Conservation (phyloP, 208 protist genomes). For the Leishmania mexicana region DNA sequence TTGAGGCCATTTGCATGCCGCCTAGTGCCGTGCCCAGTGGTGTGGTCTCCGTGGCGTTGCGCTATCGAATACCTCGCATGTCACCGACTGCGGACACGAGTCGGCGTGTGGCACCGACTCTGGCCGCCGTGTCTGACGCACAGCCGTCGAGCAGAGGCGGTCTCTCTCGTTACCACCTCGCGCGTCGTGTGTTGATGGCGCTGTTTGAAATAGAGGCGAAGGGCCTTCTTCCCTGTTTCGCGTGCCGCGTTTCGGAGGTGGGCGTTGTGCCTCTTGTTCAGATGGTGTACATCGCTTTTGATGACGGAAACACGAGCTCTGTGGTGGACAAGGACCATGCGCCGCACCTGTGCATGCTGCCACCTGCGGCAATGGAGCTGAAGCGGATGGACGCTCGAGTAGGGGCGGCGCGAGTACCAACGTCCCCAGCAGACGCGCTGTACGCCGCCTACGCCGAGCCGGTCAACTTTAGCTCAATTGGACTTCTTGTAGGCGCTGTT, state of each 20-base stretch:
- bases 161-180: constrained; percentile 41
- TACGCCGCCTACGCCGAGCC: constrained; percentile 22
- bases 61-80: constrained; percentile 37
- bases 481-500: constrained; percentile 43
- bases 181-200: constrained; percentile 41
- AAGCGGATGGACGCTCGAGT: constrained; percentile 40
- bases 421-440: constrained; percentile 1
- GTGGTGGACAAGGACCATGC: constrained; percentile 33
- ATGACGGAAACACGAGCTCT: constrained; percentile 24
- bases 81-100: constrained; percentile 17
- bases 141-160: constrained; percentile 23
- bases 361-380: constrained; percentile 62
- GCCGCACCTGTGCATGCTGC: constrained; percentile 41
- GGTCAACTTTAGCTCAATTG: constrained; percentile 49
- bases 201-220: constrained; percentile 57
- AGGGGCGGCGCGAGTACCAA: constrained; percentile 4
- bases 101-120: constrained; percentile 23
- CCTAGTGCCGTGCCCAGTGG: constrained; percentile 8
- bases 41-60: constrained; percentile 7
- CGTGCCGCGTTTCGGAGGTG: constrained; percentile 54
- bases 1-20: constrained; percentile 39
- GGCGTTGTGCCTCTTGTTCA: constrained; percentile 44
- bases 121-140: constrained; percentile 13
- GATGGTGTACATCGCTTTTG: constrained; percentile 40
- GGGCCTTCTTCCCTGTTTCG: constrained; percentile 61